Conservation (phyloP, 441 rosid species). For the Raphanus hybrid region DNA sequence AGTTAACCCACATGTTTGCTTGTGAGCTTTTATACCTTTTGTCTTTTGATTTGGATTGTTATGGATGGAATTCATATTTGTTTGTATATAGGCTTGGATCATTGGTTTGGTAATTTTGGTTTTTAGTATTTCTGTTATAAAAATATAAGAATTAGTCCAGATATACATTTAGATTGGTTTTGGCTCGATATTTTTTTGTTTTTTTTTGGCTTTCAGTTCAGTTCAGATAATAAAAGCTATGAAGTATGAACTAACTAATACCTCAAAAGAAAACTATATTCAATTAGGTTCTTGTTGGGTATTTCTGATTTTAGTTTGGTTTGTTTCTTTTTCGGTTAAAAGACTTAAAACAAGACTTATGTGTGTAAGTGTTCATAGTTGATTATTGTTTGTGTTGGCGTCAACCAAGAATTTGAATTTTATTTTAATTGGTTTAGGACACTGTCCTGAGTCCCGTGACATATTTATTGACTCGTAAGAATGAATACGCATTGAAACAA, state of each 20-base stretch:
- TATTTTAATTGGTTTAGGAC: conserved; percentile 9
- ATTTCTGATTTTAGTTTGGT: background rate
- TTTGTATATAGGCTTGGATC: background rate
- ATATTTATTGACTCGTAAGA: conserved; percentile 29
- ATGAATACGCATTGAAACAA: conserved; percentile 34
- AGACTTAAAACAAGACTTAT: background rate
- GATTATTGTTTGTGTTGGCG: conserved; percentile 8
- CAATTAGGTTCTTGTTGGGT: background rate
- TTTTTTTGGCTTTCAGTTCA: background rate
- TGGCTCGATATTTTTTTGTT: background rate
- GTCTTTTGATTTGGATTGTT: conserved; percentile 29
- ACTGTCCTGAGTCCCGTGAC: conserved; percentile 31
- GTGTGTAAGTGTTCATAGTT: background rate
- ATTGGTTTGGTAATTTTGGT: background rate
- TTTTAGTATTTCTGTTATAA: background rate
- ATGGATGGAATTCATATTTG: conserved; percentile 4
- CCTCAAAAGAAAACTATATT: background rate
- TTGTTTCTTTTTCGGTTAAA: background rate
- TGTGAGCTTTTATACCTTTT: conserved; percentile 29
- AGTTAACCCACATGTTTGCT: conserved; percentile 21
- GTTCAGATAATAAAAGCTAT: background rate
- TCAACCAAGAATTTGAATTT: conserved; percentile 10
- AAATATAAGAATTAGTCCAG: background rate
- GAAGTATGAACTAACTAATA: background rate
- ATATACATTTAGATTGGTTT: background rate